These are phyloP conservation scores for Pichia californica DNA, from an alignment of 805 yeast genomes.

Conservation along the genomic window DNA sequence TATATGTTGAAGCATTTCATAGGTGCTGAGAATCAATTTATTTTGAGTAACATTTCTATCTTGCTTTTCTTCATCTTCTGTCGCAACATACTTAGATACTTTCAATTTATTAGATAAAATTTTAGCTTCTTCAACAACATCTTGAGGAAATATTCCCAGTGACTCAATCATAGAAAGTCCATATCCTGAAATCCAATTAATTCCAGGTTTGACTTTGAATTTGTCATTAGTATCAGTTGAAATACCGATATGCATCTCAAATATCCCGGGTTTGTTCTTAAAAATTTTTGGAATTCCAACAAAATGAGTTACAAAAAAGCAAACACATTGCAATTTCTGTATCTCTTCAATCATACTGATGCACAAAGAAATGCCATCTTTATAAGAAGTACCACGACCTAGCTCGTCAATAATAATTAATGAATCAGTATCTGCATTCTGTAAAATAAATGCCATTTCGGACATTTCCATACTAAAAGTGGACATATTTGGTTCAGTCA, in stretches of 20 bases:
- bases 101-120: conserved; percentile 19
- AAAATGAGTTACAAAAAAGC: conserved; percentile 41
- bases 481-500: conserved; percentile 31
- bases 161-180: conserved; percentile 31
- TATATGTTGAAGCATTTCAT: conserved; percentile 3
- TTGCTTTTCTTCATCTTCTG: background rate
- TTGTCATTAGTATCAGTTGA: conserved; percentile 17
- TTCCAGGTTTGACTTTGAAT: conserved; percentile 24
- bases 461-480: conserved; percentile 43
- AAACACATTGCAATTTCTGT: conserved; percentile 23
- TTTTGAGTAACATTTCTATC: background rate
- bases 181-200: conserved; percentile 18
- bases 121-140: conserved; percentile 25
- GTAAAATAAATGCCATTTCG: conserved; percentile 40
- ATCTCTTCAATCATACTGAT: conserved; percentile 37
- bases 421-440: conserved; percentile 22
- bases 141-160: conserved; percentile 19
- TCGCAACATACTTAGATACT: background rate
- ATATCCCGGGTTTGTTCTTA: conserved; percentile 29
- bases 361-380: conserved; percentile 49
- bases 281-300: conserved; percentile 34
- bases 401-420: conserved; percentile 48
- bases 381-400: conserved; percentile 45
- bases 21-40: conserved; percentile 1
- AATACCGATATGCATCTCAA: conserved; percentile 32